These are phyloP conservation scores for Chenopodium berlandieri DNA, from an alignment of 148 eudicot genomes.

Conservation along the genomic window DNA sequence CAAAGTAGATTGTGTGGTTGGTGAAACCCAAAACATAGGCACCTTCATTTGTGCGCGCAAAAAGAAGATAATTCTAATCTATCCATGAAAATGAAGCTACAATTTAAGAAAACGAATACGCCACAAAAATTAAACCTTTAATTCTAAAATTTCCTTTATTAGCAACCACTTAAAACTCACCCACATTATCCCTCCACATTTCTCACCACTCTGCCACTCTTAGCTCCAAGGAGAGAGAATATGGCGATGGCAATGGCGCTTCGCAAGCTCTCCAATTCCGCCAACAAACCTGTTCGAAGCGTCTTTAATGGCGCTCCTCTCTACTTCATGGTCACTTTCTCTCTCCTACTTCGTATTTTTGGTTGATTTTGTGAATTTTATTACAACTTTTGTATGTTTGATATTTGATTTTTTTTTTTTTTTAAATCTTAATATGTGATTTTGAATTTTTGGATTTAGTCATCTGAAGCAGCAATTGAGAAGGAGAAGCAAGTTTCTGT, in stretches of 20 bases:
- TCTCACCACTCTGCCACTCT: neutral
- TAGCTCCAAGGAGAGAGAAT: slow-evolving; percentile 12
- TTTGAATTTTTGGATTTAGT: slow-evolving; percentile 28
- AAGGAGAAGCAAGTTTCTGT: slow-evolving; percentile 75
- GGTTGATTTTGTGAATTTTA: neutral
- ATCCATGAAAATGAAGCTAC: neutral
- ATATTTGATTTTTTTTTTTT: neutral
- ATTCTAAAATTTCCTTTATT: slow-evolving; percentile 18
- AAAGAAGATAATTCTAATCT: neutral
- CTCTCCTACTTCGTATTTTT: neutral
- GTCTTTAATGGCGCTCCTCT: slow-evolving; percentile 58
- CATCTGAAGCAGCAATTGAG: slow-evolving; percentile 74
- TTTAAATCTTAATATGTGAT: neutral
- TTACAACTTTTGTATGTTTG: neutral
- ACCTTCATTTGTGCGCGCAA: neutral
- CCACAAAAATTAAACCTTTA: neutral
- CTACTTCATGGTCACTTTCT: slow-evolving; percentile 58
- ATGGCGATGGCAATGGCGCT: slow-evolving; percentile 97
- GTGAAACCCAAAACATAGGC: neutral
- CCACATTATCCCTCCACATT: slow-evolving; percentile 19
- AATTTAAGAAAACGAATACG: neutral
- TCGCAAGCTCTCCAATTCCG: slow-evolving; percentile 70
- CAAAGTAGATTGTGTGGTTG: slow-evolving; percentile 1
- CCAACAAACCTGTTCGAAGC: slow-evolving; percentile 56
- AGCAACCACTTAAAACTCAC: slow-evolving; percentile 49